phyloP scores from a whole-genome alignment of 2,329 filamentous ascomycete species.

The Phialemonium atrogriseum region DNA sequence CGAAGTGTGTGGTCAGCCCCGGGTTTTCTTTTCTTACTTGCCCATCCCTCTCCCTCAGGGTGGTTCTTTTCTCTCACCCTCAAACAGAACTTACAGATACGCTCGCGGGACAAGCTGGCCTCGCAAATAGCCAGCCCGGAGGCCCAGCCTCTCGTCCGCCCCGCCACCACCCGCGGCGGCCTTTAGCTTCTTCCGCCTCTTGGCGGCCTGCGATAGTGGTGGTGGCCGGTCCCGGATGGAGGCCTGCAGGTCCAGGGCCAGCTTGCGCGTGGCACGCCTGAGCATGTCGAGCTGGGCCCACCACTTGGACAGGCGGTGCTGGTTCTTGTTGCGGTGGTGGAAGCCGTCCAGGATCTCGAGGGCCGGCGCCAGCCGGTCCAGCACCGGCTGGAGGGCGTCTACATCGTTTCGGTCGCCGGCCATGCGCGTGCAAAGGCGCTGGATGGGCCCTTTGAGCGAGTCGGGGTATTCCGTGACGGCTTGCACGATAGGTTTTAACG shows the following conservation, averaged over 20 bases:
- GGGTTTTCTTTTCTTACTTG: too few species aligned
- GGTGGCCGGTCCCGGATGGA: constrained; percentile 11
- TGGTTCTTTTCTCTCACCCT: neutral
- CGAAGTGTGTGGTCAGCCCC: neutral
- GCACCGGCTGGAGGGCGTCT: constrained; percentile 7
- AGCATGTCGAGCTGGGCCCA: constrained; percentile 66
- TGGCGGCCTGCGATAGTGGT: constrained; percentile 22
- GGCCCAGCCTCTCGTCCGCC: constrained; percentile 8
- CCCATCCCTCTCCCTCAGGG: too few species aligned
- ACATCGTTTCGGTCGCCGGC: too few species aligned
- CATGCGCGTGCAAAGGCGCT: too few species aligned
- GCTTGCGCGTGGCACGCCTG: constrained; percentile 52
- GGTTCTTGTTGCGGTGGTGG: constrained; percentile 81
- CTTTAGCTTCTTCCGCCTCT: constrained; percentile 9
- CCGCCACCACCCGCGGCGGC: neutral
- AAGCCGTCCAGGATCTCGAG: constrained; percentile 60
- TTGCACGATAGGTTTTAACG: too few species aligned
- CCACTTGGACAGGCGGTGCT: constrained; percentile 77
- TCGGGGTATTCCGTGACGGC: too few species aligned
- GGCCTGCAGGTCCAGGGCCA: constrained; percentile 33
- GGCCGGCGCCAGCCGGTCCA: constrained; percentile 27
- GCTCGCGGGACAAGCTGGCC: constrained; percentile 29
- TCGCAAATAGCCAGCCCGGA: constrained; percentile 29
- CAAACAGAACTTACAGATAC: constrained; percentile 32
- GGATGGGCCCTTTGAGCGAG: too few species aligned